Evolutionary conservation across 129 eudicot species (phyloP).

Genomic region (Flaveria robusta): DNA sequence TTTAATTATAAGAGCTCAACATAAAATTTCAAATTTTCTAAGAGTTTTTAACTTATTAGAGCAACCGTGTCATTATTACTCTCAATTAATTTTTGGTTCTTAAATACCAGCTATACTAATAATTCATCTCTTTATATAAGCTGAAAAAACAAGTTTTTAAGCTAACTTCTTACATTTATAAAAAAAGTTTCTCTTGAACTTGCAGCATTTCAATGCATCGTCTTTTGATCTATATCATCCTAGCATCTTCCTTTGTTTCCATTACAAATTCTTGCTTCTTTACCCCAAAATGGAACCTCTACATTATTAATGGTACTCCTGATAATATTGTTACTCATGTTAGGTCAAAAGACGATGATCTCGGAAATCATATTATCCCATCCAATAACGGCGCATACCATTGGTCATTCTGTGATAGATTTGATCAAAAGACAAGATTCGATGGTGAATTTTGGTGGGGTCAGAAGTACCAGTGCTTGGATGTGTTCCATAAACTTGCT

Average conservation of each 20-base stretch:
- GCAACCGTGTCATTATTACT: too few relatives aligned
- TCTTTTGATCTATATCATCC: slow-evolving; percentile 5
- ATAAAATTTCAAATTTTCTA: too few relatives aligned
- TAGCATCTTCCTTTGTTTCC: not conserved
- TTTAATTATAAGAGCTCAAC: too few relatives aligned
- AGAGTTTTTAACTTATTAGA: too few relatives aligned
- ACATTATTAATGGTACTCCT: slow-evolving; percentile 20
- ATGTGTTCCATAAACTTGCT: slow-evolving; percentile 21
- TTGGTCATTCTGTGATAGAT: slow-evolving; percentile 25
- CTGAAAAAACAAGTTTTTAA: not conserved
- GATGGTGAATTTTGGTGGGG: slow-evolving; percentile 24
- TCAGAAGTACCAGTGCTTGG: slow-evolving; percentile 16
- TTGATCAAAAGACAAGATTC: slow-evolving; percentile 3
- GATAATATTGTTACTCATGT: slow-evolving; percentile 15
- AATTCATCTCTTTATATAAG: not conserved
- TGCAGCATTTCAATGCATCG: not conserved
- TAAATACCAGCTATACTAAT: not conserved
- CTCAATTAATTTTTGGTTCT: too few relatives aligned
- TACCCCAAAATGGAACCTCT: slow-evolving; percentile 22
- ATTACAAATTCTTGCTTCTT: slow-evolving; percentile 31
- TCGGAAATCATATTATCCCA: slow-evolving; percentile 22
- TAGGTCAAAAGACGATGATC: slow-evolving; percentile 27
- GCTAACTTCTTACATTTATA: not conserved
- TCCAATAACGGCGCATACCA: slow-evolving; percentile 11
- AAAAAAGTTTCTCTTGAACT: slow-evolving; percentile 2